These are phyloP conservation scores for Aspergillus saccharolyticus DNA, from an alignment of 495 filamentous ascomycete species.

Conservation along the genomic window DNA sequence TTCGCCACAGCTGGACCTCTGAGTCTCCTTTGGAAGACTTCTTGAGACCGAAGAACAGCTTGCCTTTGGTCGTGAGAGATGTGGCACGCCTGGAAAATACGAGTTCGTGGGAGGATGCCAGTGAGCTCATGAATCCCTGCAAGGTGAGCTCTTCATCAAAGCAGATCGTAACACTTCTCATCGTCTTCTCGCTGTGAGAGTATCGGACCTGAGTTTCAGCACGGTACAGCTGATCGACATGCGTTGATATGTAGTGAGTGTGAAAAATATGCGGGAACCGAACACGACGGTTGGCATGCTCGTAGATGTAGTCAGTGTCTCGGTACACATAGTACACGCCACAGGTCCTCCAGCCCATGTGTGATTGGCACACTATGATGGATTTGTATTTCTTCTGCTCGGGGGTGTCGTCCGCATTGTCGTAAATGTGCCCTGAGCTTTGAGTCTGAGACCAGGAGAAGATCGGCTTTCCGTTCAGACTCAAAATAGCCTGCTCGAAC, in stretches of 20 bases:
- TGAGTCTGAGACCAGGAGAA: conserved; percentile 26
- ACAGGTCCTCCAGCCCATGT: conserved; percentile 27
- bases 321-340: conserved; percentile 33
- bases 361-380: conserved; percentile 22
- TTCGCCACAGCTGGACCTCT: conserved; percentile 35
- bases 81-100: conserved; percentile 29
- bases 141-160: conserved; percentile 25
- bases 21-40: conserved; percentile 31
- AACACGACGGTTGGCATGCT: conserved; percentile 23
- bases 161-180: conserved; percentile 16
- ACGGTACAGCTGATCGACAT: conserved; percentile 32
- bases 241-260: conserved; percentile 37
- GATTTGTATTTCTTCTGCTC: conserved; percentile 38
- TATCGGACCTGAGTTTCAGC: conserved; percentile 26
- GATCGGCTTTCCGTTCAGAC: conserved; percentile 19
- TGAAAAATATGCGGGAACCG: conserved; percentile 28
- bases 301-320: conserved; percentile 31
- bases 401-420: conserved; percentile 28
- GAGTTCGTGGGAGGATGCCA: conserved; percentile 29
- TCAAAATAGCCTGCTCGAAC: conserved; percentile 29
- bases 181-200: conserved; percentile 35
- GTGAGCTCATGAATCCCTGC: conserved; percentile 29
- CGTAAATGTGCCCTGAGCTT: conserved; percentile 28
- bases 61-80: conserved; percentile 28
- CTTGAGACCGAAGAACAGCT: conserved; percentile 18